phyloP scores from a whole-genome alignment of 495 filamentous ascomycete genomes.

The Penicillium longicatenatum region DNA sequence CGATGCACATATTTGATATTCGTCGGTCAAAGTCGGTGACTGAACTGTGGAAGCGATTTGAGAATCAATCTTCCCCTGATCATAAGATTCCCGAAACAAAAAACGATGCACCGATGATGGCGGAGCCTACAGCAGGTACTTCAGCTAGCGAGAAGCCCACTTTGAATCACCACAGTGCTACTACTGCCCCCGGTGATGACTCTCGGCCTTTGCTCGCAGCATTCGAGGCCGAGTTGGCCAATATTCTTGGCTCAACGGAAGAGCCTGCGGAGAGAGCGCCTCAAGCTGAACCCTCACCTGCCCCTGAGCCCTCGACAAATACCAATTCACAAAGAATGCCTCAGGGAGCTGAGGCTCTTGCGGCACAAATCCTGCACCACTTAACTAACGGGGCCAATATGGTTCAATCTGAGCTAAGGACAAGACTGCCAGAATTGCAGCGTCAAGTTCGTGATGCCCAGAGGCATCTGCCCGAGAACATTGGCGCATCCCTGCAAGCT shows the following conservation, averaged over 20 bases:
- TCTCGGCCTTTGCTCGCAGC: constrained; percentile 46
- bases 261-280: constrained; percentile 22
- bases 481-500: constrained; percentile 40
- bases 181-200: constrained; percentile 12
- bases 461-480: constrained; percentile 41
- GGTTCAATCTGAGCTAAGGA: constrained; percentile 39
- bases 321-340: constrained; percentile 19
- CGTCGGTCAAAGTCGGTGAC: constrained; percentile 46
- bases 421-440: constrained; percentile 43
- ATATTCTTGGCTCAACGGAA: constrained; percentile 35
- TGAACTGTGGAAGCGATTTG: constrained; percentile 44
- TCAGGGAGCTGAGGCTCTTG: constrained; percentile 33
- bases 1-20: constrained; percentile 52
- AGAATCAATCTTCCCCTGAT: constrained; percentile 10
- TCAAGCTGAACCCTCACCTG: constrained; percentile 15
- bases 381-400: constrained; percentile 38
- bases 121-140: constrained; percentile 3
- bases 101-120: not conserved
- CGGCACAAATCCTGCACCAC: constrained; percentile 34
- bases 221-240: constrained; percentile 56
- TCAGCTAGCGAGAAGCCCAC: constrained; percentile 7
- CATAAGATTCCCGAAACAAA: constrained; percentile 6
- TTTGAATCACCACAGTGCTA: constrained; percentile 1
- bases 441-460: constrained; percentile 43
- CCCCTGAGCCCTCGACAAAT: constrained; percentile 16